Conservation (phyloP, 2,329 filamentous ascomycete genomes). For the Fusarium drepaniforme region DNA sequence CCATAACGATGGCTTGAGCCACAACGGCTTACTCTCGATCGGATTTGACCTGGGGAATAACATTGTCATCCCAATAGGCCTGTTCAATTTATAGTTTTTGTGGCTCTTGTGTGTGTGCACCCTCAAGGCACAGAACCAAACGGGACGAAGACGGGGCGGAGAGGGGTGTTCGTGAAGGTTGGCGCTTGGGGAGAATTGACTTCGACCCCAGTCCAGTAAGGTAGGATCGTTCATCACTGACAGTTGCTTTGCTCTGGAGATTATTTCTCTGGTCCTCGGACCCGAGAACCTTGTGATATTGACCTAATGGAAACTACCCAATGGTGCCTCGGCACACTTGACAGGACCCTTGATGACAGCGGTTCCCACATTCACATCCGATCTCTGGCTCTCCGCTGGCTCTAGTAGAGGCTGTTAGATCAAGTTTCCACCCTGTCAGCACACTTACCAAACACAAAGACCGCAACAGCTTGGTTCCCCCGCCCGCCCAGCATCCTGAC, state of each 20-base stretch:
- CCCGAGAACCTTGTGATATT: neutral
- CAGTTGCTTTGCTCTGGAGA: neutral
- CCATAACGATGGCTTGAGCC: neutral
- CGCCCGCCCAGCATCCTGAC: conserved; percentile 7
- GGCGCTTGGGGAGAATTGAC: neutral
- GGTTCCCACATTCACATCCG: conserved; percentile 3
- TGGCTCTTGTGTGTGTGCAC: neutral
- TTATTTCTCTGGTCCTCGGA: neutral
- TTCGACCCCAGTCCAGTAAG: neutral
- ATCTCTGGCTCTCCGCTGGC: neutral
- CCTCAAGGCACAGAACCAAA: neutral
- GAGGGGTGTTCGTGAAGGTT: neutral
- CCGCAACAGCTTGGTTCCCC: conserved; percentile 13
- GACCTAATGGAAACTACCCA: neutral
- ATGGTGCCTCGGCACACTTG: neutral
- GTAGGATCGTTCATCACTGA: neutral
- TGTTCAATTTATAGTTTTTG: neutral
- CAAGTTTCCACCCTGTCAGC: neutral
- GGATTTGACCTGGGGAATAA: neutral
- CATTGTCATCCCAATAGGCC: neutral
- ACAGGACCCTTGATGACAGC: conserved; percentile 1
- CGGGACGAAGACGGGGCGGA: no score
- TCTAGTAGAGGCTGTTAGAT: conserved; percentile 1
- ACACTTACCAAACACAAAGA: conserved; percentile 28
- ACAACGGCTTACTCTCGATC: neutral